phyloP scores from a whole-genome alignment of 1,284 basidiomycete species.

The Wolfiporia cocos region DNA sequence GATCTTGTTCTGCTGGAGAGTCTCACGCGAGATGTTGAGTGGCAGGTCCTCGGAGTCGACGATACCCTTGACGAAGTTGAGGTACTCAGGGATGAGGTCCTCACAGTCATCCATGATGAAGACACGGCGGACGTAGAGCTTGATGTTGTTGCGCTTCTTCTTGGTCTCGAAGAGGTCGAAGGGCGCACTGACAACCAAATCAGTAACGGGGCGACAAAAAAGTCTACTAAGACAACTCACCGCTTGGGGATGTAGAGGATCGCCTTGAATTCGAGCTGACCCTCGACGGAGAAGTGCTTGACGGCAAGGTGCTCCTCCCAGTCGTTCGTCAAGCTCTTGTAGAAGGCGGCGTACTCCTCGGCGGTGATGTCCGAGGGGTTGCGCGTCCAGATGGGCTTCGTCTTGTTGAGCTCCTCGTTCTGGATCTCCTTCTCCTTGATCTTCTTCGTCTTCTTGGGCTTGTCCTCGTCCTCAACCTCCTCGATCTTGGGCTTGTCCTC shows the following conservation, averaged over 20 bases:
- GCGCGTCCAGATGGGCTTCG: constrained; percentile 99
- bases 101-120: constrained; percentile 99
- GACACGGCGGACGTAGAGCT: constrained; percentile 99
- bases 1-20: constrained; percentile 99
- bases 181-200: constrained; percentile 59
- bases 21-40: constrained; percentile 99
- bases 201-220: constrained; percentile 8
- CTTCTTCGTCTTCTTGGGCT: constrained; percentile 97
- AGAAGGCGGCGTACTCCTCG: constrained; percentile 96
- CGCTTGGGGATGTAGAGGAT: constrained; percentile 97
- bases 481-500: constrained; percentile 69
- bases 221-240: constrained; percentile 35
- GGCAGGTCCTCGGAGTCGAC: constrained; percentile 99
- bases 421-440: constrained; percentile 87
- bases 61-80: constrained; percentile 99
- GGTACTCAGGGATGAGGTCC: constrained; percentile 99
- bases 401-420: constrained; percentile 99
- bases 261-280: constrained; percentile 99
- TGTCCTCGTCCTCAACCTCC: constrained; percentile 79
- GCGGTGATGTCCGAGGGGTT: constrained; percentile 90
- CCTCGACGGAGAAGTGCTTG: constrained; percentile 99
- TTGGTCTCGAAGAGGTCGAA: constrained; percentile 99
- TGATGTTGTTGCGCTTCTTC: constrained; percentile 99
- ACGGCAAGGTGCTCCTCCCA: constrained; percentile 99
- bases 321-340: constrained; percentile 99